Conservation (phyloP, 139 green algal genomes). For the Spirogloea muscicola region DNA sequence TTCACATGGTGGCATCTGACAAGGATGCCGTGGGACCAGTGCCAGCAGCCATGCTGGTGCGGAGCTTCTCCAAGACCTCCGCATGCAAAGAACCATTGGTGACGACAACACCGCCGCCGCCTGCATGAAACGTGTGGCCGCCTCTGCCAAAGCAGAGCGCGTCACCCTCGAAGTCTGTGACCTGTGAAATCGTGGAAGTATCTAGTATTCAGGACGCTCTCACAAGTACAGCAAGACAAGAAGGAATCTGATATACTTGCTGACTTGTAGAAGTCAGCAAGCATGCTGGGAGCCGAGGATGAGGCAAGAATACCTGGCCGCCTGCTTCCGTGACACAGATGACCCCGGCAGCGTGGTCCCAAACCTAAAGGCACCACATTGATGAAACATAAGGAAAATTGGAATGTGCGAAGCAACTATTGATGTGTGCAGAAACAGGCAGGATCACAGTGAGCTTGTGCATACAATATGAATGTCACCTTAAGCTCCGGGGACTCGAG, state of each 20-base stretch:
- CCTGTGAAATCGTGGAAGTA: conserved; percentile 35
- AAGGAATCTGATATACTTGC: not conserved
- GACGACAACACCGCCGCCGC: conserved; percentile 34
- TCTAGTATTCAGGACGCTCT: no score
- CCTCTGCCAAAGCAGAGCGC: not conserved
- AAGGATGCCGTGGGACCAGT: no score
- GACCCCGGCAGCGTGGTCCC: conserved; percentile 40
- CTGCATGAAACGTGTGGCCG: not conserved
- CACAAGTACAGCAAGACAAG: not conserved
- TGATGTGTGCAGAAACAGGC: no score
- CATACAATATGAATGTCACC: not conserved
- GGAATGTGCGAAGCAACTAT: no score
- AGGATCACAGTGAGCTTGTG: not conserved
- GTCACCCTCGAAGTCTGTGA: conserved; percentile 31
- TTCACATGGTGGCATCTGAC: no score
- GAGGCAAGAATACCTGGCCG: conserved; percentile 13
- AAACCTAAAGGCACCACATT: conserved; percentile 16
- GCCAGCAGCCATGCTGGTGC: no score
- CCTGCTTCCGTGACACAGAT: conserved; percentile 40
- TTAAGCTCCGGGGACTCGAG: conserved; percentile 5
- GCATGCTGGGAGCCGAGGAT: no score
- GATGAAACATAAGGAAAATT: no score
- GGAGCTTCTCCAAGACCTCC: no score
- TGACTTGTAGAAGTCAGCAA: no score
- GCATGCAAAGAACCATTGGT: conserved; percentile 37